A percentile compares a stretch with the other conserved stretches of the same genome.
Conservation (phyloP, 108 stramenopile species). For the Asterionellopsis glacialis region DNA sequence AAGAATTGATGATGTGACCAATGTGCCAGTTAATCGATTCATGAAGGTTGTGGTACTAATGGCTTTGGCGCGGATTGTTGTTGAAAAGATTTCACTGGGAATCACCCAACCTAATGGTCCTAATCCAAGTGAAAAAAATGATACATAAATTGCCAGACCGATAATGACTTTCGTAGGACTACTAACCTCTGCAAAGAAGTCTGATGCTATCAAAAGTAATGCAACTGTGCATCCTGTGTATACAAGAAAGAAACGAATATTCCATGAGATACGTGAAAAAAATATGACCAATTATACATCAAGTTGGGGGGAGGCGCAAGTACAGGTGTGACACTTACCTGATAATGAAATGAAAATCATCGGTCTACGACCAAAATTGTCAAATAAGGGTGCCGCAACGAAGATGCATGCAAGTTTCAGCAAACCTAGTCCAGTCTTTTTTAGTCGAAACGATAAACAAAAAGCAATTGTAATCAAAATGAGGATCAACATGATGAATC, state of each 20-base stretch:
- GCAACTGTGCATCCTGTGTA: constrained; percentile 27
- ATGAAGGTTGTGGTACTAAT: constrained; percentile 78
- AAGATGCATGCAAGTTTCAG: constrained; percentile 59
- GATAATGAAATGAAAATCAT: constrained; percentile 62
- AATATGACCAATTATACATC: too few relatives aligned
- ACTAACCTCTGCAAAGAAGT: constrained; percentile 7
- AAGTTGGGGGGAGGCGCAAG: too few relatives aligned
- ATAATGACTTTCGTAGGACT: constrained; percentile 14
- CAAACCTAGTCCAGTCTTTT: constrained; percentile 25
- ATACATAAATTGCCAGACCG: constrained; percentile 55
- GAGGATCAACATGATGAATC: too few relatives aligned
- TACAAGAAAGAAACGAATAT: too few relatives aligned
- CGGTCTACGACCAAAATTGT: constrained; percentile 61
- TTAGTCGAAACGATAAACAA: too few relatives aligned
- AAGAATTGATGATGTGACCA: constrained; percentile 78
- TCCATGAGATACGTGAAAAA: too few relatives aligned
- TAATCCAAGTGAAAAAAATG: constrained; percentile 81
- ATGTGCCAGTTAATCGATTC: constrained; percentile 74
- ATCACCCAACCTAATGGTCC: constrained; percentile 85
- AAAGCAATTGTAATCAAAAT: too few relatives aligned
- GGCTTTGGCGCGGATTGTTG: constrained; percentile 80
- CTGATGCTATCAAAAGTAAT: constrained; percentile 34
- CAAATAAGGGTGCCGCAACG: constrained; percentile 62
- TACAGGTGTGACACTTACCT: constrained; percentile 2
- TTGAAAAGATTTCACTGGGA: constrained; percentile 83